Conservation (phyloP, 495 filamentous ascomycete species). For the Hypoxylon cercidicola region DNA sequence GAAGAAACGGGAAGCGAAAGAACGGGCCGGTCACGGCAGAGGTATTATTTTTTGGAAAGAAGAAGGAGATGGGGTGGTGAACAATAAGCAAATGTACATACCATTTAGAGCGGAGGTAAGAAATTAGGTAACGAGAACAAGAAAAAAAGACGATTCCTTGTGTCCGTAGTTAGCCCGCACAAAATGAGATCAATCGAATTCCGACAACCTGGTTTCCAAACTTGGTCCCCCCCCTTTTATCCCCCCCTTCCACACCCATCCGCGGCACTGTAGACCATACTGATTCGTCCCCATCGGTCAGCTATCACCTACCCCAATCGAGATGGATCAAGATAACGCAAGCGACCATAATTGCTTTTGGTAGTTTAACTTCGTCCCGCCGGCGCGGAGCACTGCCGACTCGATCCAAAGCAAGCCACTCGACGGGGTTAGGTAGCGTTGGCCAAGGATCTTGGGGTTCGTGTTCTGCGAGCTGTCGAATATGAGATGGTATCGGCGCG, state of each 20-base stretch:
- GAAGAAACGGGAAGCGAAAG: constrained; percentile 7
- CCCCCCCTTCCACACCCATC: neutral
- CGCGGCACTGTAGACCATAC: constrained; percentile 11
- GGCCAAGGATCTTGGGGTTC: too few species aligned
- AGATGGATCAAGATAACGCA: constrained; percentile 35
- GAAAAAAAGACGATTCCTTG: neutral
- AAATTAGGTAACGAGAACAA: neutral
- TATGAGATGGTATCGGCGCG: too few species aligned
- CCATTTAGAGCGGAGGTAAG: neutral
- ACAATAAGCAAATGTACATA: neutral
- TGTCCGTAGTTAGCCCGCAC: neutral
- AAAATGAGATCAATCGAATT: neutral
- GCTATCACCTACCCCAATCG: constrained; percentile 19
- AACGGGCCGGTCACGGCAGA: neutral
- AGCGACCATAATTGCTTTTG: constrained; percentile 8
- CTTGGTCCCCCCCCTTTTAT: neutral
- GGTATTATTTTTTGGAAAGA: neutral
- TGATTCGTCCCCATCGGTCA: constrained; percentile 34
- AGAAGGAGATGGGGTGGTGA: neutral
- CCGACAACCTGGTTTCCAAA: constrained; percentile 21
- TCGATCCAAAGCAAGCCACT: neutral
- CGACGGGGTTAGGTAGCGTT: neutral
- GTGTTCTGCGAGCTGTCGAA: too few species aligned
- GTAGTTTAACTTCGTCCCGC: neutral
- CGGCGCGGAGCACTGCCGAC: constrained; percentile 7